These are phyloP conservation scores for Aspergillus mulundensis DNA, from an alignment of 495 filamentous ascomycete genomes.

Conservation along the genomic window DNA sequence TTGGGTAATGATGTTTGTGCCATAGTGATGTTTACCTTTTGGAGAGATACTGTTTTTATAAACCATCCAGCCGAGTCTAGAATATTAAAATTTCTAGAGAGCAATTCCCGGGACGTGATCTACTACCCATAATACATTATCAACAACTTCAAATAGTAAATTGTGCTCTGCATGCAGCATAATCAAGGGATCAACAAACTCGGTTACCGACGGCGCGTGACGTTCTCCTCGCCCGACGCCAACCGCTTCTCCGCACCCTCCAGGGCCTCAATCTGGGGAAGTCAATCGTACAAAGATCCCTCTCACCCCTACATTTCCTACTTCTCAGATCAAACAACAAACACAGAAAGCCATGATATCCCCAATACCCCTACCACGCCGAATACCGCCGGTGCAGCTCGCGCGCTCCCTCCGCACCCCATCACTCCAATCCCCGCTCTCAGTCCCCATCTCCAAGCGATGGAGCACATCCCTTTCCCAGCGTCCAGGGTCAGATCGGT, in stretches of 20 bases:
- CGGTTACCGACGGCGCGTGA: slow-evolving; percentile 2
- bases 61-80: too few species aligned
- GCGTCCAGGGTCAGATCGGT: slow-evolving; percentile 62
- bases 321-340: background rate
- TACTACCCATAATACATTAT: too few species aligned
- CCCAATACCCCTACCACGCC: background rate
- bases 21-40: too few species aligned
- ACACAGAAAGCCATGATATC: background rate
- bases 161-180: too few species aligned
- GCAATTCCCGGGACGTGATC: too few species aligned
- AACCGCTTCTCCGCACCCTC: slow-evolving; percentile 4
- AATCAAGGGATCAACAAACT: background rate
- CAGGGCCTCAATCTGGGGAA: background rate
- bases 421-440: background rate
- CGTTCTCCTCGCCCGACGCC: background rate
- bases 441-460: slow-evolving; percentile 25
- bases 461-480: slow-evolving; percentile 62
- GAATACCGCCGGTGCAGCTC: background rate
- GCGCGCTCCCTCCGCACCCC: background rate
- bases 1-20: too few species aligned
- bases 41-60: background rate
- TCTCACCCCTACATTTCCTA: background rate
- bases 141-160: too few species aligned
- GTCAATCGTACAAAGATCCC: background rate
- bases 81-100: too few species aligned